Base-by-base conservation (phyloP, 139 green algal genomes). In the Picochlorum sp. region DNA sequence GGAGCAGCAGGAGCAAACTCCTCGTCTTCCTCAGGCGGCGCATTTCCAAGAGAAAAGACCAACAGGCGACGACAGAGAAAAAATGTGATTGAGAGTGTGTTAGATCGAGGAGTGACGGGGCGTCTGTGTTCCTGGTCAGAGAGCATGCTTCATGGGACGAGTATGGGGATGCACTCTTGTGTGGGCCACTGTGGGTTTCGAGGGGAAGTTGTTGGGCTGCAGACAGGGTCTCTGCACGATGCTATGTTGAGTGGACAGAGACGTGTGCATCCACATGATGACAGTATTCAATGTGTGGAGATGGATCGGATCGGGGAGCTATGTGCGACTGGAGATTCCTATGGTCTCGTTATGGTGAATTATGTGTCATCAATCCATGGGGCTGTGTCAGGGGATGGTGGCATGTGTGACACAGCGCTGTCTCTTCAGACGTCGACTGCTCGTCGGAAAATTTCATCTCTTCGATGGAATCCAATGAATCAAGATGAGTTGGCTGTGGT, bases 301-400 rank as follows among this genome's bases (percentile, higher is more conserved):
- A 67, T 68, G 23, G 70, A 77, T 49, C 63, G 57, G 32, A 10
- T 45, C 2, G 70, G 70, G 7, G 70, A 77, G 45, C 49, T 77
- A 49, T 63, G 72, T 45, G 57, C 62, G 18, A 57, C 57, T 3
- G 57, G 45, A 20, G 61, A 57, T 28, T 56, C 66, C 15, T 49
- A 58, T 24, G 63, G 64, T 7, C 24, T 67, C 49, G 51, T 77
- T 2, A 61, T n/a, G 15, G 60, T 77, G 28, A 65, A 77, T 50
- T 49, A 37, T 47, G 41, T 44, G 15, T 23, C 20, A 20, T 15
- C 45, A 21, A 47, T 77, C 26, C 3, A 23, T 18, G 45, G 47
- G 49, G 15, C 30, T 47, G 9, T 13, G 45, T 14, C 5, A 21
- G 8, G 23, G 13, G 45, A 20, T 4, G 24, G 37, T 23, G 47